Percentiles rank a stretch among this genome's conserved stretches.
These are phyloP conservation scores for Candida silvatica DNA, from an alignment of 805 yeast genomes.

Conservation along the genomic window DNA sequence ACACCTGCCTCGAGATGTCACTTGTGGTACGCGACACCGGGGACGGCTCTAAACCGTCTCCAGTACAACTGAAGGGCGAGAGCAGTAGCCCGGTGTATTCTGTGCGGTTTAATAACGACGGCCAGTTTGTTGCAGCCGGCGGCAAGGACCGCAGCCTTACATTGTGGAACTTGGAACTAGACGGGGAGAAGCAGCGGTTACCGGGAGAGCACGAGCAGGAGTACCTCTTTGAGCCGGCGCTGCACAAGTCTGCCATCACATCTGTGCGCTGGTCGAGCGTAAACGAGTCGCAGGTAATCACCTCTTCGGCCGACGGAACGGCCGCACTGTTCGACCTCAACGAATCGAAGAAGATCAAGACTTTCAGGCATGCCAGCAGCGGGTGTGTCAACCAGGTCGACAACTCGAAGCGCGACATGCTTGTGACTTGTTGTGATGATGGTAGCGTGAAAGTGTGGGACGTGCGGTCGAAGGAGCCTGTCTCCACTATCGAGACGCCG, in stretches of 20 bases:
- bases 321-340: conserved; percentile 54
- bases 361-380: conserved; percentile 24
- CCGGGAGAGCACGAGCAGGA: conserved; percentile 6
- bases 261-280: conserved; percentile 43
- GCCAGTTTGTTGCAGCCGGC: conserved; percentile 49
- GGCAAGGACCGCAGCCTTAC: conserved; percentile 46
- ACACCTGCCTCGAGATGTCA: too few relatives aligned
- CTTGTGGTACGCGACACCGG: too few relatives aligned
- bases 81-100: conserved; percentile 39
- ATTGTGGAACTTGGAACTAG: conserved; percentile 17
- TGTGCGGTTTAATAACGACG: conserved; percentile 42
- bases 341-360: conserved; percentile 47
- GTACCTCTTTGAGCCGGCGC: conserved; percentile 4
- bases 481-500: conserved; percentile 23
- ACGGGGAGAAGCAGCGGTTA: not conserved
- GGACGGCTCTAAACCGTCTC: too few relatives aligned
- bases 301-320: conserved; percentile 56
- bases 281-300: conserved; percentile 33
- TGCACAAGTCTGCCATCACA: conserved; percentile 57
- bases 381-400: conserved; percentile 48
- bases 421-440: conserved; percentile 58
- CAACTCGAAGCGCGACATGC: conserved; percentile 19
- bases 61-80: too few relatives aligned
- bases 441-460: conserved; percentile 62
- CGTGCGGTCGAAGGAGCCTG: conserved; percentile 38